Base-by-base conservation (phyloP, 1,139 yeast species). In the Zygosaccharomyces sapae region DNA sequence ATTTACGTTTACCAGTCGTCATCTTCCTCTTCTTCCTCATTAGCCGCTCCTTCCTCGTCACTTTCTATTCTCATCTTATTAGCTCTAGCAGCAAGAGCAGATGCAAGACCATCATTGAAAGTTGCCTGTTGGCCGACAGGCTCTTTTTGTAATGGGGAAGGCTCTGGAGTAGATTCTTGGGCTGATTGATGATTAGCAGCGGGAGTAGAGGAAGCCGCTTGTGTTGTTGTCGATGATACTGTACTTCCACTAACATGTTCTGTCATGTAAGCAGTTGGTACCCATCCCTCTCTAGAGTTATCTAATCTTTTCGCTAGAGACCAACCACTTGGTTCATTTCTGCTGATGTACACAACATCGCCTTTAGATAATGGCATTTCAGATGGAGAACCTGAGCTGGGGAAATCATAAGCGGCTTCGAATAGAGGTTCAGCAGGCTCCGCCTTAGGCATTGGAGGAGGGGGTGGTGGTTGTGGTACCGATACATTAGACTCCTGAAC, bases 251-350 rank as follows among this genome's bases (percentile, higher is more conserved):
- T 65, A 78, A 50, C 49, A 45, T 55, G 78, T 59, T 83, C 86
- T 46, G 80, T 82, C 60, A 92, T 80, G 64, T 90, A 94, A 18
- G 94, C 86, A 29, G 94, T 84, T 9, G 99, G 99, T 8, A 95
- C 92, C 98, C 98, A 94, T 3, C 98, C 99, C 67, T 90, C 95
- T 48, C 73, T 78, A 1, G 83, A 64, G 41, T 86, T 92, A 58
- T 86, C 90, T 52, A 83, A 67, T 18, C 80, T 74, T 65, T 85
- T 86, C 4, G 89, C 97, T 52, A 92, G 73, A 55, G 95, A 90
- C 97, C 97, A 90, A 2, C 96, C 97, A 59, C 87, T 87, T 31
- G 80, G 77, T 53, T 82, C 86, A 53, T 82, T 77, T 59, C 76
- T 80, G 5, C 83, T 73, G 40, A 90, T 80, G 52, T 82, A 80